Evolutionary conservation across 2,329 filamentous ascomycete species (phyloP), one percentile per base, ranked within the genome.

Genomic region (Arthrobotrys sphaeroides): DNA sequence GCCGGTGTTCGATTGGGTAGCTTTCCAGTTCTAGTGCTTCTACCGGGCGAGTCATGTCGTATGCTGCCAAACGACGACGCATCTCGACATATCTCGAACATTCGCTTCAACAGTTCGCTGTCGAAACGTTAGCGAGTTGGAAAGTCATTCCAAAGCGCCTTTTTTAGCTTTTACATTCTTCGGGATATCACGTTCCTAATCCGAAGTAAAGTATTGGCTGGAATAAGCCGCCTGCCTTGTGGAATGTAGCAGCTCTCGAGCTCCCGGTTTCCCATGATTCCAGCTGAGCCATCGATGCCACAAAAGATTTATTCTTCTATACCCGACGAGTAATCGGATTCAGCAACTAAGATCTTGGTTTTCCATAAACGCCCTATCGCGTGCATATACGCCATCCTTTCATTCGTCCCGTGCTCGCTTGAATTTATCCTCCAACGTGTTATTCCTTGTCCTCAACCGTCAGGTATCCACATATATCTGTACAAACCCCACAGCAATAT

Each of bases 31-130:
- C 31, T 16, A 13, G 33, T 13, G 38, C 43, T 40, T 24, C 22
- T 26, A 26, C 28, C 16, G n/a, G 28, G 24, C 51, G 36, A 36
- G 51, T 38, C 49, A 20, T 55, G 28, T 12, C 28, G 6, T 43
- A 38, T 55, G 49, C 49, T 36, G 9, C 26, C 22, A 18, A n/a
- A 3, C 51, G 31, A 55, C 51, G 51, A 55, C 51, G 24, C 31
- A 9, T 55, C 51, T 36, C 10, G 31, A 38, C 16, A 38, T 40
- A 69, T 42, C 22, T 72, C 67, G 26, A 64, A 69, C 33, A 24
- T 61, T 51, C 22, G 42, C 42, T 20, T 22, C 13, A 7, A 16
- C 10, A 38, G 7, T 55, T 55, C 18, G 18, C 28, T 24, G 51
- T 33, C n/a, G n/a, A 9, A 20, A 1, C 24, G 18, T 38, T 38